These are phyloP conservation scores for Phytophthora foliorum DNA, from an alignment of 352 stramenopile species.

Conservation along the genomic window DNA sequence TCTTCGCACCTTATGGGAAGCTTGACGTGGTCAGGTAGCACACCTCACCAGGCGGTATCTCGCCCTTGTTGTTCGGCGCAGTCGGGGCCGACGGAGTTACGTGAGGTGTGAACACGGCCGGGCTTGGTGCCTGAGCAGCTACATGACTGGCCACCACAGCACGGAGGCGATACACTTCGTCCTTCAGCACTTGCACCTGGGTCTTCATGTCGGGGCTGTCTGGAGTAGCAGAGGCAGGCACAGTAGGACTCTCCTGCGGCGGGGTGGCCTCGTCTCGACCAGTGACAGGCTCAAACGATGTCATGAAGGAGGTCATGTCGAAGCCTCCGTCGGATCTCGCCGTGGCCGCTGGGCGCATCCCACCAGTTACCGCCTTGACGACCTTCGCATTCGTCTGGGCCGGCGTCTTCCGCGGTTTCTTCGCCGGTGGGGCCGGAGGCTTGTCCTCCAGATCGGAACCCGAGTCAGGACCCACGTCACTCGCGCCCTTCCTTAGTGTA, in stretches of 20 bases:
- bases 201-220: background rate
- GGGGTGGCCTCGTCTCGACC: too few relatives aligned
- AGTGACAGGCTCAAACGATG: conserved; percentile 8
- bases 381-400: background rate
- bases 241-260: too few relatives aligned
- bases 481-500: background rate
- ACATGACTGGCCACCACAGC: background rate
- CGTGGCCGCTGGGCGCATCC: background rate
- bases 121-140: too few relatives aligned
- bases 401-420: conserved; percentile 13
- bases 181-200: background rate
- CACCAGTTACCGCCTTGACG: background rate
- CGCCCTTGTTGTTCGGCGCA: conserved; percentile 3
- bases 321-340: conserved; percentile 6
- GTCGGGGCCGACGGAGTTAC: background rate
- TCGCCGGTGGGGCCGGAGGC: background rate
- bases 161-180: background rate
- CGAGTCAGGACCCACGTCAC: background rate
- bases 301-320: conserved; percentile 10
- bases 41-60: conserved; percentile 4
- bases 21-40: conserved; percentile 13
- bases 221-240: background rate
- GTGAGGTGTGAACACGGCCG: too few relatives aligned
- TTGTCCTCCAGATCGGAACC: conserved; percentile 5
- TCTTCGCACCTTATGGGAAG: conserved; percentile 28